These are phyloP conservation scores for Allium cepa DNA, from an alignment of 106 monocot species.

Conservation along the genomic window DNA sequence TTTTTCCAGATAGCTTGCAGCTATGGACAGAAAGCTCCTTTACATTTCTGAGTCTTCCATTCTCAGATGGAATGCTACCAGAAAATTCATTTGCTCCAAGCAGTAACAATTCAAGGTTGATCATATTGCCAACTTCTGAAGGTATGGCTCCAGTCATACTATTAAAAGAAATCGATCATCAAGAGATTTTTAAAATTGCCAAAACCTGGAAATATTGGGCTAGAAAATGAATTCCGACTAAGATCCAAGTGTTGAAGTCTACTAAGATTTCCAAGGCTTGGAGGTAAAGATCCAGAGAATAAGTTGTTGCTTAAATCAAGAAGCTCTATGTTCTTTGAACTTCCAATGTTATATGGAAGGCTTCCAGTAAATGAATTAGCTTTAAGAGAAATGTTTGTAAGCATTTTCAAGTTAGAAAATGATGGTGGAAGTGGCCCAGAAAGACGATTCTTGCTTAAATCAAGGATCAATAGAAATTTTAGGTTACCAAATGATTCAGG, in stretches of 20 bases:
- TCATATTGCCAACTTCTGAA: slow-evolving; percentile 48
- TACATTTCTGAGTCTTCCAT: slow-evolving; percentile 56
- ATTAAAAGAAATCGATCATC: slow-evolving; percentile 74
- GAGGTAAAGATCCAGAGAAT: slow-evolving; percentile 52
- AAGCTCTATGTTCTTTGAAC: slow-evolving; percentile 37
- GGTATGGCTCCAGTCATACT: slow-evolving; percentile 56
- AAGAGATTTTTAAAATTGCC: slow-evolving; percentile 36
- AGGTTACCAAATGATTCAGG: slow-evolving; percentile 41
- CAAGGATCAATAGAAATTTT: slow-evolving; percentile 37
- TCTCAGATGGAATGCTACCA: slow-evolving; percentile 66
- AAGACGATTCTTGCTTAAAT: slow-evolving; percentile 48
- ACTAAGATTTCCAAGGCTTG: slow-evolving; percentile 54
- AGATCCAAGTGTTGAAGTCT: slow-evolving; percentile 57
- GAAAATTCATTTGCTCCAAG: slow-evolving; percentile 60
- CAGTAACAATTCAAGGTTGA: slow-evolving; percentile 43
- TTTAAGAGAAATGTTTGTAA: slow-evolving; percentile 44
- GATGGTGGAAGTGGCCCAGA: slow-evolving; percentile 36
- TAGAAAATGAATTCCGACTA: slow-evolving; percentile 58
- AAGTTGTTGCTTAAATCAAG: slow-evolving; percentile 61
- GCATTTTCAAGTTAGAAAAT: slow-evolving; percentile 18
- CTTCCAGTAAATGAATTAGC: slow-evolving; percentile 52
- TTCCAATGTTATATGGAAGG: slow-evolving; percentile 47
- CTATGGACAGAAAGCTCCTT: slow-evolving; percentile 35
- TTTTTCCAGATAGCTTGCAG: slow-evolving; percentile 60
- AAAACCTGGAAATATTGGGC: slow-evolving; percentile 57